phyloP scores from a whole-genome alignment of 768 basidiomycete genomes.

The Mycena albidolilacea region DNA sequence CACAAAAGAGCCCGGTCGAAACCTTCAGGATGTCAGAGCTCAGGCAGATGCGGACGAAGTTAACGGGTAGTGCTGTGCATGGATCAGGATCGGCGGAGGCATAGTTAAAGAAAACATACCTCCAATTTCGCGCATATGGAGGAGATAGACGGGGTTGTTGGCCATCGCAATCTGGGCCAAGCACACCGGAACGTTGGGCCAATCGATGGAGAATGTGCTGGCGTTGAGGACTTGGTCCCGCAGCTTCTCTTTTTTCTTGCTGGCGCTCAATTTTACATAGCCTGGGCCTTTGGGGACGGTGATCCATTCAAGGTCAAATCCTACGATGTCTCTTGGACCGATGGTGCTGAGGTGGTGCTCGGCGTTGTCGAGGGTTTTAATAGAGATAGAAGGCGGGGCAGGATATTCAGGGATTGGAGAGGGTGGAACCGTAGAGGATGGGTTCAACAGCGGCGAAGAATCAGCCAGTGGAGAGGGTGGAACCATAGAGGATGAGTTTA shows the following conservation, averaged over 20 bases:
- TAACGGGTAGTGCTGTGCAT: neutral
- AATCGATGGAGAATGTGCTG: neutral
- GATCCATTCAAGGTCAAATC: too few species aligned
- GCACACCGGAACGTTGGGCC: neutral
- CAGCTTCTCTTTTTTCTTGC: neutral
- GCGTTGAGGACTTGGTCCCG: neutral
- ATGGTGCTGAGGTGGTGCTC: too few species aligned
- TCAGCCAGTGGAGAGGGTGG: too few species aligned
- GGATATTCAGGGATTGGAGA: too few species aligned
- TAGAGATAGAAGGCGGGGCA: too few species aligned
- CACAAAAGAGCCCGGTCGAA: neutral
- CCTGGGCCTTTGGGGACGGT: too few species aligned
- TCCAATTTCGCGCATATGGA: neutral
- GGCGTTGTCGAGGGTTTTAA: too few species aligned
- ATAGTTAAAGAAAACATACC: neutral
- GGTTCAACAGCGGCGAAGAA: too few species aligned
- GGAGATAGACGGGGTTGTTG: neutral
- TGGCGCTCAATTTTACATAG: too few species aligned
- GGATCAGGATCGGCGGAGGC: neutral
- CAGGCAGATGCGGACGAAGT: neutral
- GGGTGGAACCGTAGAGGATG: too few species aligned
- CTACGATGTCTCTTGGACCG: too few species aligned
- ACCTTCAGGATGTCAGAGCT: neutral
- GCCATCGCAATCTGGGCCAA: neutral
- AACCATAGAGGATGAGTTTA: too few species aligned